These are phyloP conservation scores for Amanita fuliginea DNA, from an alignment of 768 basidiomycete genomes.

Conservation along the genomic window DNA sequence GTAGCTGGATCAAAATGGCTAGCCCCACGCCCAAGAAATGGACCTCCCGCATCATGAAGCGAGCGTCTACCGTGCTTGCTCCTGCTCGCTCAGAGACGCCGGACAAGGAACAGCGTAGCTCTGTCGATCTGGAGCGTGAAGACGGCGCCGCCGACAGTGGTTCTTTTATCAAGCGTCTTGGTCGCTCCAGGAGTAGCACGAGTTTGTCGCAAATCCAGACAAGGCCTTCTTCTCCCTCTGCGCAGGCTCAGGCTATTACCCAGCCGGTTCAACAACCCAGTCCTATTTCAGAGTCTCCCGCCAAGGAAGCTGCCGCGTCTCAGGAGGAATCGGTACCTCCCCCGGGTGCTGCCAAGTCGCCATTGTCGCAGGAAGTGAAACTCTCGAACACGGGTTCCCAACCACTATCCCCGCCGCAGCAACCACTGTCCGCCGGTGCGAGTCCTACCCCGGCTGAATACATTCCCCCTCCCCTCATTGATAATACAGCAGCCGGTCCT, in stretches of 20 bases:
- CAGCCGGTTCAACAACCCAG: slow-evolving; percentile 27
- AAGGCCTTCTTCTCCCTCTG: slow-evolving; percentile 13
- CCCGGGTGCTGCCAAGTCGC: slow-evolving; percentile 26
- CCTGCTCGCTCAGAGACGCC: slow-evolving; percentile 22
- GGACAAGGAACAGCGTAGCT: slow-evolving; percentile 16
- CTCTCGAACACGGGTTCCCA: neutral
- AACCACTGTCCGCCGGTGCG: neutral
- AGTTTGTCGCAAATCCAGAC: slow-evolving; percentile 7
- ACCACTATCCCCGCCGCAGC: neutral
- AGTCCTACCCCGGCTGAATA: slow-evolving; percentile 13
- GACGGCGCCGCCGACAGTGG: slow-evolving; percentile 14
- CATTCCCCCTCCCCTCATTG: slow-evolving; percentile 27
- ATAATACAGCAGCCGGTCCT: slow-evolving; percentile 30
- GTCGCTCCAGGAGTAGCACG: slow-evolving; percentile 8
- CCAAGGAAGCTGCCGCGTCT: slow-evolving; percentile 38
- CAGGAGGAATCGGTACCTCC: slow-evolving; percentile 12
- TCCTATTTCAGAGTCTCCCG: slow-evolving; percentile 63
- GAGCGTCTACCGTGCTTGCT: slow-evolving; percentile 45
- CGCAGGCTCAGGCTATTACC: slow-evolving; percentile 11
- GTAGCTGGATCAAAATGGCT: slow-evolving; percentile 6
- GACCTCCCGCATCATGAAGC: slow-evolving; percentile 42
- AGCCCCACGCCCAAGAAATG: slow-evolving; percentile 37
- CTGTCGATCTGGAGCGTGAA: slow-evolving; percentile 13
- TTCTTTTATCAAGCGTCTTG: slow-evolving; percentile 11
- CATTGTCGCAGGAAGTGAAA: slow-evolving; percentile 23